phyloP scores from a whole-genome alignment of 2,329 filamentous ascomycete genomes.

The Trichoderma pleuroti region DNA sequence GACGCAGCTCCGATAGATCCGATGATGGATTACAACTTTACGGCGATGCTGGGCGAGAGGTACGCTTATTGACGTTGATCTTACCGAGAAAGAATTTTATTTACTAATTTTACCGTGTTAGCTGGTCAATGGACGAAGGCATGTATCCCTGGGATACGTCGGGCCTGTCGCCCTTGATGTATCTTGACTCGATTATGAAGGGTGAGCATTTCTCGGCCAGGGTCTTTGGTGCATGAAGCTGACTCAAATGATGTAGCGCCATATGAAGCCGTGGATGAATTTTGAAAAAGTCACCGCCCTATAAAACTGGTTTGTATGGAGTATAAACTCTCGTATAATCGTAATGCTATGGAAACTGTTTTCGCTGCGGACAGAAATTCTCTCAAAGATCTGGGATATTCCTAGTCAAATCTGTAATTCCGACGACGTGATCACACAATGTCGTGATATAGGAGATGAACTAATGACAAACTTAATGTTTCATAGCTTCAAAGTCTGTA shows the following conservation, averaged over 20 bases:
- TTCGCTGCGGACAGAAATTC: background rate
- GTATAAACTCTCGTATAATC: background rate
- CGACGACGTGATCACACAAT: background rate
- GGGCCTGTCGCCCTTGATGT: constrained; percentile 4
- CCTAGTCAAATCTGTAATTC: background rate
- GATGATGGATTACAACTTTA: background rate
- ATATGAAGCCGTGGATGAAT: background rate
- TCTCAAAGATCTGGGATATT: background rate
- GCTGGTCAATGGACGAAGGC: background rate
- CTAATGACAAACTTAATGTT: background rate
- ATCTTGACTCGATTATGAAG: constrained; percentile 16
- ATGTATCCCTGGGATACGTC: constrained; percentile 3
- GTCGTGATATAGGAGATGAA: background rate
- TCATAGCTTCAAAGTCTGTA: background rate
- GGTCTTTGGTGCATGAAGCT: background rate
- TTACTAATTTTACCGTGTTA: background rate
- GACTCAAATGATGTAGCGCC: background rate
- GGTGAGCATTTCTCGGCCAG: background rate
- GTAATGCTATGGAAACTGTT: background rate
- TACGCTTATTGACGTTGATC: background rate
- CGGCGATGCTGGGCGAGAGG: background rate
- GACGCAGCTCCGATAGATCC: background rate
- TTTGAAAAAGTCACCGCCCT: background rate
- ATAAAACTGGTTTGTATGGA: background rate
- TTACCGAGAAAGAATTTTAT: too few relatives aligned